Base-by-base conservation (phyloP, 805 yeast genomes). In the Kazachstania viticola region DNA sequence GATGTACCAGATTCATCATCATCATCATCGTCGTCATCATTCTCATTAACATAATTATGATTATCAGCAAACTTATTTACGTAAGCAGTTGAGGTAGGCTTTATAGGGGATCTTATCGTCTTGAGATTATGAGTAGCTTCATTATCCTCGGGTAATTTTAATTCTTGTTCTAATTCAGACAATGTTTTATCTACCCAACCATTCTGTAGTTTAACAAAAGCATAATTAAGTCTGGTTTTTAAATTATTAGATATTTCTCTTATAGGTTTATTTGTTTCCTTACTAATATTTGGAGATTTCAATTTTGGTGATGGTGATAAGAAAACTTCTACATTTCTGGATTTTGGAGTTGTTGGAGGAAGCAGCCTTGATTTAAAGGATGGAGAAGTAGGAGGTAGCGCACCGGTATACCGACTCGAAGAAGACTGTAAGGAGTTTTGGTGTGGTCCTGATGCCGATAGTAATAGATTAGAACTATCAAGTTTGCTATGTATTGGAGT, bases 191-290 rank as follows among this genome's bases (percentile, higher is more conserved):
- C 53, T 6, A 36, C 42, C 56, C 60, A 51, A 3, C 58, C 52
- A 26, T 53, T 46, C 31, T 61, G 61, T 32, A 58, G 46, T 39
- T 61, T 61, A 9, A 61, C 58, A 39, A 59, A 51, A 2, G 68
- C 68, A 41, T 61, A 60, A 33, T 58, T 60, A 12, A 63, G 41
- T 34, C 67, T 47, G 11, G 65, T 59, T 35, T 58, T 59, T 25
- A 63, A 45, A 35, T 56, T 57, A 15, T 58, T 51, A 1, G 67
- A 61, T 14, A 62, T 54, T 29, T 59, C 60, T 30, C 64, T 49
- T 11, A 61, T 61, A 9, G 66, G 65, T 25, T 60, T 60, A 22
- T 27, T 32, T 11, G 31, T 21, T 15, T 40, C 44, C 21, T 40
- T 40, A 16, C 25, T 18, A 11, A 31, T 23, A 8, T 19, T 30